Conservation (phyloP, 768 basidiomycete genomes). For the Crassisporium funariophilum region DNA sequence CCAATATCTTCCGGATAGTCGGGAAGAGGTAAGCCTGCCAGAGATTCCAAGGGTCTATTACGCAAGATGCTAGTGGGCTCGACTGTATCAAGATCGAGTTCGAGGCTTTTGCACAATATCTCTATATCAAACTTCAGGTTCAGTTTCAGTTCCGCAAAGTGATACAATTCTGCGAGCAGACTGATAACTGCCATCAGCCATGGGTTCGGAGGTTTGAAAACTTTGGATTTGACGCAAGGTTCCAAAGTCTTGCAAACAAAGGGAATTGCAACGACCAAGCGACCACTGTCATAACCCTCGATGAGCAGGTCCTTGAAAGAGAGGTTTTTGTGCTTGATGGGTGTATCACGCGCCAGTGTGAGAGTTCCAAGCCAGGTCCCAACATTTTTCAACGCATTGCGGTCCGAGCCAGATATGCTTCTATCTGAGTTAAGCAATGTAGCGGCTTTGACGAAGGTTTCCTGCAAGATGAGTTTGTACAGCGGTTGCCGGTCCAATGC, state of each 20-base stretch:
- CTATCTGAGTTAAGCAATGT: slow-evolving; percentile 88
- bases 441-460: slow-evolving; percentile 89
- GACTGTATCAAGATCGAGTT: slow-evolving; percentile 82
- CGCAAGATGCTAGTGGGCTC: slow-evolving; percentile 85
- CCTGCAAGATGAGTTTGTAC: slow-evolving; percentile 83
- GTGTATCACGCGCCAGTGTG: slow-evolving; percentile 89
- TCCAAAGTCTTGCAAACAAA: slow-evolving; percentile 98
- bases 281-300: slow-evolving; percentile 91
- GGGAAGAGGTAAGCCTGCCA: slow-evolving; percentile 64
- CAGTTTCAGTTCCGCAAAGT: slow-evolving; percentile 93
- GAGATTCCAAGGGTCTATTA: slow-evolving; percentile 67
- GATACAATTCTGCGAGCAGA: slow-evolving; percentile 93
- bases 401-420: slow-evolving; percentile 83
- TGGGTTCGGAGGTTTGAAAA: slow-evolving; percentile 96
- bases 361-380: slow-evolving; percentile 94
- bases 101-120: slow-evolving; percentile 89
- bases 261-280: slow-evolving; percentile 91
- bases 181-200: slow-evolving; percentile 97
- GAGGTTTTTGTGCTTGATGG: slow-evolving; percentile 90
- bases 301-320: slow-evolving; percentile 98
- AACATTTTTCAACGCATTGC: slow-evolving; percentile 88
- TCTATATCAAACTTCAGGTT: slow-evolving; percentile 99
- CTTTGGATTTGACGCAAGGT: slow-evolving; percentile 83
- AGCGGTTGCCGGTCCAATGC: slow-evolving; percentile 70
- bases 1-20: slow-evolving; percentile 84